A percentile compares a stretch with the other conserved stretches of the same genome.
These are phyloP conservation scores for Saksenaea vasiformis DNA, from an alignment of 371 early-diverging fungal genomes.

Conservation along the genomic window DNA sequence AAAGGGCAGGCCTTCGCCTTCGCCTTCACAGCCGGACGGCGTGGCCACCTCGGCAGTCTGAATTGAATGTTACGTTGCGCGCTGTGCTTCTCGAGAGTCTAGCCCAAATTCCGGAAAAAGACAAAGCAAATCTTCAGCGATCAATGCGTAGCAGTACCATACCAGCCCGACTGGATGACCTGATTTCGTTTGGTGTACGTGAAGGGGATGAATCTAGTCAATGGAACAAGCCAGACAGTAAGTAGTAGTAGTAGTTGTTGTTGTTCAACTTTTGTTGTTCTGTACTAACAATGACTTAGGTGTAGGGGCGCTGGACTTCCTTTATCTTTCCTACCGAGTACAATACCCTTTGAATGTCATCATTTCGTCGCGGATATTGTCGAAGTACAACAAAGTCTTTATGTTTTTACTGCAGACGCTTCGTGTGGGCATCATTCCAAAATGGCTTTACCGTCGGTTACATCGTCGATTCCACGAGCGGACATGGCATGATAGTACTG, in stretches of 20 bases:
- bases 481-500: background rate
- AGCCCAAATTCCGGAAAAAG: conserved; percentile 7
- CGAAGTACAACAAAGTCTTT: conserved; percentile 57
- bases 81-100: conserved; percentile 43
- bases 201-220: conserved; percentile 27
- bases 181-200: conserved; percentile 43
- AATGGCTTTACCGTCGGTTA: conserved; percentile 29
- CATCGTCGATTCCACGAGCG: conserved; percentile 10
- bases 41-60: conserved; percentile 51
- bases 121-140: background rate
- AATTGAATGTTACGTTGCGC: conserved; percentile 41
- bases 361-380: conserved; percentile 37
- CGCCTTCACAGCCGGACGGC: conserved; percentile 6
- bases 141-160: conserved; percentile 2
- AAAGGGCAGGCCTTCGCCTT: conserved; percentile 9
- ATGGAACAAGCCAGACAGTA: conserved; percentile 41
- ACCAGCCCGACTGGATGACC: conserved; percentile 31
- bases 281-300: conserved; percentile 7
- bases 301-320: conserved; percentile 54
- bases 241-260: background rate
- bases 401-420: conserved; percentile 46
- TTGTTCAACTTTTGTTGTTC: conserved; percentile 2
- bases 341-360: conserved; percentile 49
- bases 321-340: conserved; percentile 48
- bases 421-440: conserved; percentile 33